Evolutionary conservation across 495 filamentous ascomycete genomes (phyloP), one percentile per base, ranked within the genome.

Genomic region (Lasiosphaeria ovina): DNA sequence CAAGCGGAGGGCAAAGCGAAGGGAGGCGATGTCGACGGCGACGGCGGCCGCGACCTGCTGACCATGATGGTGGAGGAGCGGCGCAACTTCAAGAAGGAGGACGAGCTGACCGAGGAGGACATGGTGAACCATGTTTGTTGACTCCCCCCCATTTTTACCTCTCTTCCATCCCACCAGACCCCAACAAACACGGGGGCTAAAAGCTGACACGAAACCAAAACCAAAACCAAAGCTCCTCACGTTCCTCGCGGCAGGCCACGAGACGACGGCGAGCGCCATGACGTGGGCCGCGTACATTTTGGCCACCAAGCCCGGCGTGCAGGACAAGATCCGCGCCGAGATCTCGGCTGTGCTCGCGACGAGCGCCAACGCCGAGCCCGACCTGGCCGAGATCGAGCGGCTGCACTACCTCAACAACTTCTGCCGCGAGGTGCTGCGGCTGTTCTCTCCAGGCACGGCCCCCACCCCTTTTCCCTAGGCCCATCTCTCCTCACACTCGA

Each of bases 111-210:
- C 2, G 62, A 59, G 47, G 58, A 54, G 14, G 59, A 67, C 10
- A 66, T 70, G 32, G 38, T 62, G 0, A 60, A 55, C 35, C 66
- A 69, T 55, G 66, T 69, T 17, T 52, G 66, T 60, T 9, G 7
- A 6, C 35, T 35, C 17, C 7, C 31, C 84, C 87, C 58, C 87
- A 88, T 82, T 14, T 81, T 88, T 0, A 85, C 69, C 44, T 47
- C 44, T n/a, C 16, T 47, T 47, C 31, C 12, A 32, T 3, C 7
- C 88, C n/a, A 73, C 78, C 32, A 83, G 79, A 45, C 83, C 79
- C 54, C 79, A 83, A 7, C 86, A 85, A 65, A 1, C 38, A 14
- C 38, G 38, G 7, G 38, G 6, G 11, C 24, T 24, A 24, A 24
- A 24, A 24, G 24, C 24, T 24, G 24, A 24, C 24, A 24, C 24